Evolutionary conservation across 2,329 filamentous ascomycete genomes (phyloP).

Genomic region (Clonostachys byssicola): DNA sequence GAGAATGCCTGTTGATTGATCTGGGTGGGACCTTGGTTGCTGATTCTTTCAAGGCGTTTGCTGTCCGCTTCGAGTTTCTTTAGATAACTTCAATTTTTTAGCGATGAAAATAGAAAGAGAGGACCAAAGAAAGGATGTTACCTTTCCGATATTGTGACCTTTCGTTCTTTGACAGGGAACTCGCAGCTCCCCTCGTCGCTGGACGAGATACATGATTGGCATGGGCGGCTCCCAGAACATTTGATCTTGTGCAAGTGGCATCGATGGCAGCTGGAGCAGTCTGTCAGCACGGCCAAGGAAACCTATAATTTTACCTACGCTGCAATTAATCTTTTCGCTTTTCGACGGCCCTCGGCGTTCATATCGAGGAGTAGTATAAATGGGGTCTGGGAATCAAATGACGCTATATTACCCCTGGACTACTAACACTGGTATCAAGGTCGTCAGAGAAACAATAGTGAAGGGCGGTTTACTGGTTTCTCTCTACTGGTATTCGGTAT

Average conservation of each 20-base stretch:
- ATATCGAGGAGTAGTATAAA: no score
- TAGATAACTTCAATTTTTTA: slow-evolving; percentile 5
- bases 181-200: slow-evolving; percentile 27
- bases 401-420: no score
- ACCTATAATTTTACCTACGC: slow-evolving; percentile 8
- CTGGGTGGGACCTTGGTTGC: slow-evolving; percentile 4
- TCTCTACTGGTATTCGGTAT: no score
- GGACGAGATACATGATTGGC: slow-evolving; percentile 28
- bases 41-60: slow-evolving; percentile 4
- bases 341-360: not conserved
- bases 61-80: slow-evolving; percentile 9
- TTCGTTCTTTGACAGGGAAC: slow-evolving; percentile 33
- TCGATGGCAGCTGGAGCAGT: slow-evolving; percentile 23
- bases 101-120: no score
- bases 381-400: no score
- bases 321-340: slow-evolving; percentile 14
- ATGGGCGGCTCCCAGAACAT: slow-evolving; percentile 37
- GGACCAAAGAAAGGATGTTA: not conserved
- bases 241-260: slow-evolving; percentile 41
- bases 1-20: no score
- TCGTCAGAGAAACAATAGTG: no score
- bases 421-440: no score
- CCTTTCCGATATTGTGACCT: slow-evolving; percentile 23
- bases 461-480: no score
- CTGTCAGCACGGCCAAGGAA: not conserved